Percentiles rank a stretch among this genome's conserved stretches.
phyloP scores from a whole-genome alignment of 805 yeast species.

The Isabelozyma pseudorhagii region DNA sequence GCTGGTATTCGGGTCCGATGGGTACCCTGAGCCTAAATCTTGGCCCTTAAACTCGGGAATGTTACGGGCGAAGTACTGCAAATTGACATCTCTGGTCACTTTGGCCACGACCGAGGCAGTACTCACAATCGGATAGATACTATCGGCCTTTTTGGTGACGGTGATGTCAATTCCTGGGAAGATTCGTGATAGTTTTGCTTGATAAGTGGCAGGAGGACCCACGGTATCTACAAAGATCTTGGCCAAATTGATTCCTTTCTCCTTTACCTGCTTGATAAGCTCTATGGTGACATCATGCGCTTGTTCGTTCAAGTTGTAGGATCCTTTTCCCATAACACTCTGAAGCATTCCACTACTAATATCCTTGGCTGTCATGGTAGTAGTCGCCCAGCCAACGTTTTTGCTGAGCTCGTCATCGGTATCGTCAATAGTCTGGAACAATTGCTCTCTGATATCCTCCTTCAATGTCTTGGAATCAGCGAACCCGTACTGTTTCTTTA shows the following conservation, averaged over 20 bases:
- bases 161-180: constrained; percentile 74
- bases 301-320: constrained; percentile 84
- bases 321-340: constrained; percentile 44
- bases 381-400: constrained; percentile 84
- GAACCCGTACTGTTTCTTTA: constrained; percentile 65
- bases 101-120: constrained; percentile 96
- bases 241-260: constrained; percentile 57
- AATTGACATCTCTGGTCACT: constrained; percentile 80
- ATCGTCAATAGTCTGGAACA: constrained; percentile 59
- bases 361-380: constrained; percentile 81
- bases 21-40: constrained; percentile 83
- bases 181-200: constrained; percentile 60
- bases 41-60: constrained; percentile 35
- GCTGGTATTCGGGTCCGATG: constrained; percentile 87
- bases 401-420: constrained; percentile 39
- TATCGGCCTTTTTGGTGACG: constrained; percentile 94
- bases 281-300: constrained; percentile 93
- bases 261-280: constrained; percentile 63
- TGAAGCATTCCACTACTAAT: constrained; percentile 85
- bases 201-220: constrained; percentile 89
- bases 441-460: constrained; percentile 60
- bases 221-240: constrained; percentile 93
- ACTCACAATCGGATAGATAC: constrained; percentile 86
- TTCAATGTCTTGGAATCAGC: constrained; percentile 90
- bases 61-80: constrained; percentile 33